A percentile compares a stretch with the other conserved stretches of the same genome.
phyloP scores from a whole-genome alignment of 495 filamentous ascomycete genomes.

The Amphirosellinia nigrospora region DNA sequence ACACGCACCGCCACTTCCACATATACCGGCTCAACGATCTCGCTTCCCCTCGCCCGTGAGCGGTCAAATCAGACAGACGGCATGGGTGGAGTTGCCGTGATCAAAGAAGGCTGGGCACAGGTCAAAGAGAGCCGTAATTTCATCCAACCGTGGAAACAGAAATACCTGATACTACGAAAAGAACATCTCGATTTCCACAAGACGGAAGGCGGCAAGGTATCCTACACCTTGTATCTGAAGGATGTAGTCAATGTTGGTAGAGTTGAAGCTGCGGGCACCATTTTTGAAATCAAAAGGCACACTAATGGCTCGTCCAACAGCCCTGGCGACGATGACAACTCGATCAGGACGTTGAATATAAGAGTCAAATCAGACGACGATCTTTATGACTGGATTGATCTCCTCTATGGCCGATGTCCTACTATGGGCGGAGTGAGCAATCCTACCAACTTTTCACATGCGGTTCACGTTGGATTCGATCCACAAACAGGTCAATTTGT shows the following conservation, averaged over 20 bases:
- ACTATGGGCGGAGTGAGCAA: constrained; percentile 98
- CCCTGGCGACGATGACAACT: constrained; percentile 71
- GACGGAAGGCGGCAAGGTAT: constrained; percentile 80
- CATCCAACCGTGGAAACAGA: constrained; percentile 82
- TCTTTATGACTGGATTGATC: constrained; percentile 97
- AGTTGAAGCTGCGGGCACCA: constrained; percentile 83
- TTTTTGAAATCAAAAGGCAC: constrained; percentile 88
- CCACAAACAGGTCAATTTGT: constrained; percentile 91
- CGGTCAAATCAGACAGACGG: constrained; percentile 67
- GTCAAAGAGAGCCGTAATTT: constrained; percentile 92
- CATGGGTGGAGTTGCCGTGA: constrained; percentile 67
- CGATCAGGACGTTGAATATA: constrained; percentile 80
- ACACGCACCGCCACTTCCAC: constrained; percentile 62
- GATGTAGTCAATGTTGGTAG: constrained; percentile 85
- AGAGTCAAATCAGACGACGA: constrained; percentile 94
- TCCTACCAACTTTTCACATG: constrained; percentile 95
- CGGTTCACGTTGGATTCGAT: constrained; percentile 97
- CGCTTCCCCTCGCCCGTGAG: constrained; percentile 66
- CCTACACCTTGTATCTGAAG: constrained; percentile 77
- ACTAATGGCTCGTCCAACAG: constrained; percentile 65
- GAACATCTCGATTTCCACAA: constrained; percentile 91
- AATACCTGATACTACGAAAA: constrained; percentile 86
- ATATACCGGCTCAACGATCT: constrained; percentile 70
- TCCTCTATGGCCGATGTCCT: constrained; percentile 93
- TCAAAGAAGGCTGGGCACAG: constrained; percentile 83